Base-by-base conservation (phyloP, 139 green algal genomes). In the Volvox africanus region DNA sequence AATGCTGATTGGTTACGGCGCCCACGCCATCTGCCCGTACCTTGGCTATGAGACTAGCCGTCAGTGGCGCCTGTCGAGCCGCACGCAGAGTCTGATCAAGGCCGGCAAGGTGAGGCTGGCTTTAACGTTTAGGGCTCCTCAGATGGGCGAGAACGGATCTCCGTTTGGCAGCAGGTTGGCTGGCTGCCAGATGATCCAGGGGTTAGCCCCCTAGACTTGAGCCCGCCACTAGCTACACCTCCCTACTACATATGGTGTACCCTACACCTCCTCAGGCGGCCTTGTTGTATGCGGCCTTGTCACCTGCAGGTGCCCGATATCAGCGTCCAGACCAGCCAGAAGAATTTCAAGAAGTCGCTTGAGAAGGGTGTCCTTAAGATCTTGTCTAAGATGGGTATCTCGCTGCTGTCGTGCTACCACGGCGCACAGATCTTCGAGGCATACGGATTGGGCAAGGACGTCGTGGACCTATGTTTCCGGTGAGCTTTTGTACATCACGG, bases 351-450 rank as follows among this genome's bases (percentile, higher is more conserved):
- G 93, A 98, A 98, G 92, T 96, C 95, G 3, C 92, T 99, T 82
- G 97, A 99, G 95, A 98, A 98, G 95, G 98, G 98, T 55, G 94
- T 99, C 68, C 95, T 99, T 35, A 99, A 99, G 97, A 99, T 99
- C 94, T 91, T 99, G 92, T 99, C 97, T 91, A 99, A 99, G 97
- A 99, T 99, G 98, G 98, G 98, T 92, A 99, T 99, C 95, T 98
- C 94, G 69, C 96, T 99, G 89, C 97, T 99, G 78, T 96, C 94
- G 30, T 99, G 96, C 94, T 98, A 97, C 93, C 95, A 98, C 79
- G 95, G 96, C 89, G 94, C 95, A 24, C 97, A 97, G 92, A 99
- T 99, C 94, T 99, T 99, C 92, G 98, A 99, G 95, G 96, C 95
- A n/a, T 99, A 99, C 90, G 98, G 98, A 62, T 95, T 99, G 90